Conservation (phyloP, 2,329 filamentous ascomycete species). For the Fusarium decemcellulare region DNA sequence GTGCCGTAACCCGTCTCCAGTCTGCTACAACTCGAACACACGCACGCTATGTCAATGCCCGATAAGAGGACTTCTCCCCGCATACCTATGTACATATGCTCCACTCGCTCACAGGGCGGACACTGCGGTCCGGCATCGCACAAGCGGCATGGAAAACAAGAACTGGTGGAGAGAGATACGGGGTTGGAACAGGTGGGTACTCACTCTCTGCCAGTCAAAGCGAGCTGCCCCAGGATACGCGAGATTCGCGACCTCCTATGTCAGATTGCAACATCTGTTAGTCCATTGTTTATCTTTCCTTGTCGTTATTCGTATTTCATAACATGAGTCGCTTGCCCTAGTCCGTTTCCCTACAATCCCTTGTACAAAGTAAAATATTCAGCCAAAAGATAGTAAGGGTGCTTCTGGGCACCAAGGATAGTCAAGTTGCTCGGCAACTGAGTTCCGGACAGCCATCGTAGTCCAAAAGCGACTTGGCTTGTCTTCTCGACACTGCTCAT, state of each 20-base stretch:
- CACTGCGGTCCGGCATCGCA: constrained; percentile 8
- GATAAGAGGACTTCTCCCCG: constrained; percentile 4
- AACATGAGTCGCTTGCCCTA: background rate
- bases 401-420: background rate
- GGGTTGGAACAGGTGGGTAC: background rate
- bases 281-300: background rate
- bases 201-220: background rate
- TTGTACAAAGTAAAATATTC: background rate
- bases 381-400: background rate
- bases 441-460: constrained; percentile 10
- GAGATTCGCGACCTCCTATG: background rate
- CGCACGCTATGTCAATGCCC: background rate
- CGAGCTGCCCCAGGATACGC: background rate
- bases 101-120: background rate
- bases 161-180: constrained; percentile 7
- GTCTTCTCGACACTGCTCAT: constrained; percentile 13
- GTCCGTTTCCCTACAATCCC: background rate
- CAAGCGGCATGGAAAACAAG: background rate
- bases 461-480: background rate
- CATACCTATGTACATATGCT: background rate
- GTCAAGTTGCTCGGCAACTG: background rate
- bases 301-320: constrained; percentile 1
- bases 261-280: background rate
- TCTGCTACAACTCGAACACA: background rate
- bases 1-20: background rate